A percentile compares a stretch with the other conserved stretches of the same genome.
phyloP scores from a whole-genome alignment of 257 asterid genomes.

The Lycium ferocissimum region DNA sequence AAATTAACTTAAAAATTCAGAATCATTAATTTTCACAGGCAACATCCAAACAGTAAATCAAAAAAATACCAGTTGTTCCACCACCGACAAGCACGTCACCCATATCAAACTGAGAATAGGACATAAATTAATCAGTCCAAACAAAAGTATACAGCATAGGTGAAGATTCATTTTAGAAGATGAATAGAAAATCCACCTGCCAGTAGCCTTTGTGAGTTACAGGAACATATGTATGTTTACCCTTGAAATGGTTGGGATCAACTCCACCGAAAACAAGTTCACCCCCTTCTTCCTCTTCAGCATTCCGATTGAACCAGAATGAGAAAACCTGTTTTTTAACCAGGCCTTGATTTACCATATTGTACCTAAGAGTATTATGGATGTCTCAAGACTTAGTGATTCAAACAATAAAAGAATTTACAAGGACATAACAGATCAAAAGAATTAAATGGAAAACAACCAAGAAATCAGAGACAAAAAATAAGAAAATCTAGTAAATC shows the following conservation, averaged over 20 bases:
- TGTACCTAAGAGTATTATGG: conserved; percentile 60
- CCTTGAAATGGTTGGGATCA: conserved; percentile 78
- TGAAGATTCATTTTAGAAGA: background rate
- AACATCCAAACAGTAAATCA: conserved; percentile 25
- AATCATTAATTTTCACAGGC: conserved; percentile 16
- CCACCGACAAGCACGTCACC: conserved; percentile 82
- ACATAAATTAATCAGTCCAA: conserved; percentile 22
- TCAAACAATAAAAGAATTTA: background rate
- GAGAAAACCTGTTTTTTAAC: conserved; percentile 74
- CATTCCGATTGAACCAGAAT: conserved; percentile 80
- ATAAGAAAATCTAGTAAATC: background rate
- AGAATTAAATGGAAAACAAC: background rate
- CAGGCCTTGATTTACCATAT: conserved; percentile 79
- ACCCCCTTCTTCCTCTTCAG: conserved; percentile 76
- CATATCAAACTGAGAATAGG: conserved; percentile 71
- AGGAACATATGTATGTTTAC: conserved; percentile 79
- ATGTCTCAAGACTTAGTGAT: background rate
- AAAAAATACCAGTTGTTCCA: conserved; percentile 69
- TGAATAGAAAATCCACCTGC: conserved; percentile 62
- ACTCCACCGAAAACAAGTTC: conserved; percentile 93
- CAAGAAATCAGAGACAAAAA: background rate
- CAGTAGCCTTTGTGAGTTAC: conserved; percentile 90
- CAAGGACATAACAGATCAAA: background rate
- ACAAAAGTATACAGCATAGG: conserved; percentile 2
- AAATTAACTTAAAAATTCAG: background rate